Evolutionary conservation across 345 rosid genomes (phyloP), one percentile per base, ranked within the genome.

Genomic region (Laguncularia racemosa): DNA sequence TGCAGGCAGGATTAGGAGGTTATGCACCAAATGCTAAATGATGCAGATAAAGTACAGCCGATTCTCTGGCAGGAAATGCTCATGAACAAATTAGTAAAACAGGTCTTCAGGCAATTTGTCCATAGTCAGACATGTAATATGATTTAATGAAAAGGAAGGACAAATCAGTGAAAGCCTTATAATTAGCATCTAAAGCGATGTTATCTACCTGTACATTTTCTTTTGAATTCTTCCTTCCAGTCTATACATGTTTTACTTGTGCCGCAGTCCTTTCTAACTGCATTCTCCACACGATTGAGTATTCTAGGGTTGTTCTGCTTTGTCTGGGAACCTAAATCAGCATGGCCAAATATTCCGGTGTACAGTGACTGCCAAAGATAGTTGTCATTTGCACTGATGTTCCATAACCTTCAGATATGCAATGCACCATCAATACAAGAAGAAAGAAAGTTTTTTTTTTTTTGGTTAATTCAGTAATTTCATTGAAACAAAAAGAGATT

Each of bases 401-500:
- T 80, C 96, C 98, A 89, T 20, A 89, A 80, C 80, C 98, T 88
- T 69, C 75, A 74, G 20, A 73, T 20, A 46, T 51, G 73, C 51
- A 49, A 62, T 19, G 15, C 53, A 58, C 26, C 26, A 47, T 14
- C 48, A 44, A 55, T 48, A 47, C 51, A 50, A 26, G 2, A 40
- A 16, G n/a, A 46, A 16, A 38, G 49, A 16, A 16, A 52, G n/a
- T n/a, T n/a, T n/a, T n/a, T n/a, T n/a, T n/a, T n/a, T n/a, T n/a
- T n/a, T n/a, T n/a, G n/a, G n/a, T n/a, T n/a, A n/a, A n/a, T n/a
- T n/a, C n/a, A n/a, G n/a, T n/a, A n/a, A n/a, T n/a, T n/a, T n/a
- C n/a, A n/a, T n/a, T n/a, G n/a, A n/a, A n/a, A n/a, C n/a, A n/a
- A n/a, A n/a, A n/a, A n/a, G n/a, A n/a, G n/a, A n/a, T n/a, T n/a